Evolutionary conservation across 768 basidiomycete genomes (phyloP).

Genomic region (Hygrophoropsis aurantiaca): DNA sequence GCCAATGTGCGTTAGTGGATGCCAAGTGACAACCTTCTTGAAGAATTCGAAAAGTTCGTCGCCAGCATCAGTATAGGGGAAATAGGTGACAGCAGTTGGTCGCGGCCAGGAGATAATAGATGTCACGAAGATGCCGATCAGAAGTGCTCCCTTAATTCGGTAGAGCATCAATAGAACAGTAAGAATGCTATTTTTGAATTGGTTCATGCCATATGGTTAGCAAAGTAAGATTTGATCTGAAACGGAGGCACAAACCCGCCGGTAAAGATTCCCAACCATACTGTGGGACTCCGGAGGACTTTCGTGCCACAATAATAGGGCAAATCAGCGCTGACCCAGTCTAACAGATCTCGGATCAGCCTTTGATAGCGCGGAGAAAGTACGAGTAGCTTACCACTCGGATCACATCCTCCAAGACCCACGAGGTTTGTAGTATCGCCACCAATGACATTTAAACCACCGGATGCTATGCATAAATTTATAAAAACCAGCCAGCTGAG

Average conservation of each 20-base stretch:
- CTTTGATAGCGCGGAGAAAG: constrained; percentile 11
- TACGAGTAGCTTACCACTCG: constrained; percentile 37
- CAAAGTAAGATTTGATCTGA: background rate
- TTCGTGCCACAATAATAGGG: constrained; percentile 60
- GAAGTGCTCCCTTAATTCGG: constrained; percentile 79
- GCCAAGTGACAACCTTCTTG: constrained; percentile 80
- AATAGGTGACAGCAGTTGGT: constrained; percentile 76
- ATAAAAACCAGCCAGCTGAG: background rate
- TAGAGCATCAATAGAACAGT: constrained; percentile 83
- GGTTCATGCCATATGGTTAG: too few species aligned
- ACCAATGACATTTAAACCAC: constrained; percentile 75
- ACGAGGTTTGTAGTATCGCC: constrained; percentile 71
- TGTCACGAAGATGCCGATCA: constrained; percentile 81
- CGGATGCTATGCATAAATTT: constrained; percentile 41
- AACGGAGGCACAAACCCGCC: constrained; percentile 61
- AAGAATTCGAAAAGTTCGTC: constrained; percentile 80
- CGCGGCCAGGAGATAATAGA: constrained; percentile 88
- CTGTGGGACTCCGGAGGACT: constrained; percentile 71
- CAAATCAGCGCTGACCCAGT: constrained; percentile 45
- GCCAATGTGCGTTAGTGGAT: constrained; percentile 58
- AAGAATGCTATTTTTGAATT: constrained; percentile 48
- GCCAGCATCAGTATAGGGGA: constrained; percentile 70
- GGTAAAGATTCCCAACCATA: constrained; percentile 87
- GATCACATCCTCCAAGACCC: constrained; percentile 71
- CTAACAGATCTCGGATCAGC: constrained; percentile 17